Percentiles rank a stretch among this genome's conserved stretches.
These are phyloP conservation scores for Neurospora sp. DNA, from an alignment of 495 filamentous ascomycete species.

Conservation along the genomic window DNA sequence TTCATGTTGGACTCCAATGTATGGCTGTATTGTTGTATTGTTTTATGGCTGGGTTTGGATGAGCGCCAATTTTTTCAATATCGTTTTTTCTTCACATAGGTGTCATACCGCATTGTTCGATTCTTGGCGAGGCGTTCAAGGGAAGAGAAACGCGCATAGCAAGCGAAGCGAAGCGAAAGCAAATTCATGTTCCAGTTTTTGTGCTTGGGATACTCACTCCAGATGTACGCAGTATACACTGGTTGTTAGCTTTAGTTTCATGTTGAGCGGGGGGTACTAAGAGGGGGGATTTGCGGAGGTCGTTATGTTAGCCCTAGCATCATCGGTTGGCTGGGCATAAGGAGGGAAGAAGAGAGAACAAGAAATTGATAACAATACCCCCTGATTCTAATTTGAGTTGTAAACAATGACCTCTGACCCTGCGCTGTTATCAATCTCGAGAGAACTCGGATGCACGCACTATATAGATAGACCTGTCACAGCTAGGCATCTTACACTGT, in stretches of 20 bases:
- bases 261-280: too few species aligned
- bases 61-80: not conserved
- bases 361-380: not conserved
- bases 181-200: not conserved
- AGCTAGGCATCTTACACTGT: too few species aligned
- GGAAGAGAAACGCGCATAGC: not conserved
- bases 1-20: not conserved
- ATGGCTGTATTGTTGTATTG: not conserved
- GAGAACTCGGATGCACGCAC: too few species aligned
- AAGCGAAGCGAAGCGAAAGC: not conserved
- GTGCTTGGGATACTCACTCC: too few species aligned
- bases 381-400: not conserved
- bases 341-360: not conserved
- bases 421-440: not conserved
- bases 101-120: not conserved
- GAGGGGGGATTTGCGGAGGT: not conserved
- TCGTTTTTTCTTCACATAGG: not conserved
- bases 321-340: not conserved
- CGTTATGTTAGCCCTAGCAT: not conserved
- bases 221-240: too few species aligned
- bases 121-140: not conserved
- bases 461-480: too few species aligned
- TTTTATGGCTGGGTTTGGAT: not conserved
- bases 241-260: too few species aligned
- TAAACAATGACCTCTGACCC: not conserved